Evolutionary conservation across 2,329 filamentous ascomycete genomes (phyloP).

Genomic region (Fusarium concolor): DNA sequence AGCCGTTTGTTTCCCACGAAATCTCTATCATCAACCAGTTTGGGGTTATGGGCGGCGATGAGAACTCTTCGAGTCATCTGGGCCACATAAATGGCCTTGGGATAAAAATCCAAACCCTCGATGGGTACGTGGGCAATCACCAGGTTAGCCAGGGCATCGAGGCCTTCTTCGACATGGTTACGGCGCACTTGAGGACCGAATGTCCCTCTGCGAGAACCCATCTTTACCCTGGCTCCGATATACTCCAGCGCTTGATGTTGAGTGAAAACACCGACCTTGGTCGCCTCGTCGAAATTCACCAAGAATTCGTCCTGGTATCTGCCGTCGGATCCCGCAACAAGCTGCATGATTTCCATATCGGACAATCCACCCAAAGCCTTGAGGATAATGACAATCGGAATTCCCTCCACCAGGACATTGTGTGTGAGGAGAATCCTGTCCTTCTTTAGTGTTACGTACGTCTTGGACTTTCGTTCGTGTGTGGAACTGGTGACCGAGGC

Average conservation of each 20-base stretch:
- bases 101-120: constrained; percentile 89
- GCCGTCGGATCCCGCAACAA: constrained; percentile 88
- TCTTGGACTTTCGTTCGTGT: constrained; percentile 97
- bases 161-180: constrained; percentile 88
- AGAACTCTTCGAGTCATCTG: constrained; percentile 97
- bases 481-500: constrained; percentile 98
- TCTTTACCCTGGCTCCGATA: constrained; percentile 87
- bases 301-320: constrained; percentile 95
- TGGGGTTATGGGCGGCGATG: constrained; percentile 91
- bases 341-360: constrained; percentile 92
- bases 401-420: constrained; percentile 90
- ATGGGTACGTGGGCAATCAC: constrained; percentile 96
- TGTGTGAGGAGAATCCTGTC: constrained; percentile 90
- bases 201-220: constrained; percentile 75
- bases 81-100: constrained; percentile 96
- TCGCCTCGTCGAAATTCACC: constrained; percentile 93
- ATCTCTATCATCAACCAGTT: constrained; percentile 93
- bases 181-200: constrained; percentile 69
- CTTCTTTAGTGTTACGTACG: constrained; percentile 94
- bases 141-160: constrained; percentile 91
- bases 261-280: constrained; percentile 85
- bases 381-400: constrained; percentile 94
- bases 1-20: constrained; percentile 98
- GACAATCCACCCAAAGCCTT: constrained; percentile 95
- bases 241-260: constrained; percentile 97